Conservation (phyloP, 2,329 filamentous ascomycete species). For the Scortechinia acanthostroma region DNA sequence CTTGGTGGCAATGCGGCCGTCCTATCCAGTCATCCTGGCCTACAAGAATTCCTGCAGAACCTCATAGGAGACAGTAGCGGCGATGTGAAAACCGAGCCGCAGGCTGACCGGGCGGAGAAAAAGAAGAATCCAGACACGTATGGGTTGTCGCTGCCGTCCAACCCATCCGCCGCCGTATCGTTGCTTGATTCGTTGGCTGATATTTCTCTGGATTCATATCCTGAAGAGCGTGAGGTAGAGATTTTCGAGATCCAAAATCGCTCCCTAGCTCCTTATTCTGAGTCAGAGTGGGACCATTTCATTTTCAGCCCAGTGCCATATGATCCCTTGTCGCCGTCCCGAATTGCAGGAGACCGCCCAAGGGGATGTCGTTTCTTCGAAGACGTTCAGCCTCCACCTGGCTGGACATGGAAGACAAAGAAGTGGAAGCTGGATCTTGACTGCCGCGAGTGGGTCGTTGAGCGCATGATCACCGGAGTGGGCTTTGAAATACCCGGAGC, state of each 20-base stretch:
- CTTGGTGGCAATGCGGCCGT: not conserved
- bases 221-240: not conserved
- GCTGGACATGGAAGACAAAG: not conserved
- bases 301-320: not conserved
- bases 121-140: not conserved
- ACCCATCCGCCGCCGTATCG: not conserved
- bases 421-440: constrained; percentile 1
- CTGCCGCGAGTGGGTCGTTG: constrained; percentile 1
- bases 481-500: not conserved
- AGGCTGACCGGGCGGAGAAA: not conserved
- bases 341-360: not conserved
- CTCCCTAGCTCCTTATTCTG: not conserved
- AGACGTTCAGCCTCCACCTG: not conserved
- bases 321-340: not conserved
- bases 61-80: not conserved
- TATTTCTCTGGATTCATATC: not conserved
- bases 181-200: not conserved
- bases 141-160: not conserved
- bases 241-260: not conserved
- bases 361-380: constrained; percentile 1
- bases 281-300: not conserved
- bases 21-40: not conserved
- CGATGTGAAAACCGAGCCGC: not conserved
- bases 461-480: constrained; percentile 1
- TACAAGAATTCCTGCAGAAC: not conserved